Evolutionary conservation across 768 basidiomycete species (phyloP).

Genomic region (Pleurotus tuoliensis): DNA sequence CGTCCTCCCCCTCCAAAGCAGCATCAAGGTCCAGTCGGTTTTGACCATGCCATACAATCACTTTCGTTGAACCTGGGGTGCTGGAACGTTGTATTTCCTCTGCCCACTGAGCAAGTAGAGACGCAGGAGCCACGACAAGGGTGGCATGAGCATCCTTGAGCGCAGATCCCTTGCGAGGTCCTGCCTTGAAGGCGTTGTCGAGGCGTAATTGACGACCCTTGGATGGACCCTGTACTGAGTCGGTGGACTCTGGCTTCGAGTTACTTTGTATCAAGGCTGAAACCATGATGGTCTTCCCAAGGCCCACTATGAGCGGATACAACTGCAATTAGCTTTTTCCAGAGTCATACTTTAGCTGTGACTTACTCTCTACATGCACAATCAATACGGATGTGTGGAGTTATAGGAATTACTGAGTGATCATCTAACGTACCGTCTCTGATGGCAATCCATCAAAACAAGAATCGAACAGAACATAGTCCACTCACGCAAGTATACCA

Average conservation of each 20-base stretch:
- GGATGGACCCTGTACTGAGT: conserved; percentile 20
- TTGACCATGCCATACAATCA: conserved; percentile 85
- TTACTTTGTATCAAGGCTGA: conserved; percentile 86
- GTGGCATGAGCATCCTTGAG: conserved; percentile 55
- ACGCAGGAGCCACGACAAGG: conserved; percentile 89
- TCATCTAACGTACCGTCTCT: conserved; percentile 37
- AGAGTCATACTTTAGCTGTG: not conserved
- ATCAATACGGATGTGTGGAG: not conserved
- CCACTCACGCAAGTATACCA: conserved; percentile 84
- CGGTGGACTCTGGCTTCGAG: conserved; percentile 40
- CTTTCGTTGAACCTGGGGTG: conserved; percentile 58
- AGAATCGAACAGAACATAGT: not conserved
- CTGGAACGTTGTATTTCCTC: conserved; percentile 87
- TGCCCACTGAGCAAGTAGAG: conserved; percentile 90
- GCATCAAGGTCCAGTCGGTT: conserved; percentile 72
- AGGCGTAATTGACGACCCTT: conserved; percentile 59
- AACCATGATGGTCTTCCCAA: conserved; percentile 94
- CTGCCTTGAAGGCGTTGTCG: conserved; percentile 57
- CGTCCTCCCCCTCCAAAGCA: conserved; percentile 48
- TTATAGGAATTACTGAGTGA: not conserved
- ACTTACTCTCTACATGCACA: conserved; percentile 46
- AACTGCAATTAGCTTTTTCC: no score
- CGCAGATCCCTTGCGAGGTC: conserved; percentile 26
- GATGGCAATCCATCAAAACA: conserved; percentile 8
- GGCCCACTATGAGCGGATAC: conserved; percentile 61